Evolutionary conservation across 2,329 filamentous ascomycete species (phyloP).

Genomic region (Trichoderma hamatum): DNA sequence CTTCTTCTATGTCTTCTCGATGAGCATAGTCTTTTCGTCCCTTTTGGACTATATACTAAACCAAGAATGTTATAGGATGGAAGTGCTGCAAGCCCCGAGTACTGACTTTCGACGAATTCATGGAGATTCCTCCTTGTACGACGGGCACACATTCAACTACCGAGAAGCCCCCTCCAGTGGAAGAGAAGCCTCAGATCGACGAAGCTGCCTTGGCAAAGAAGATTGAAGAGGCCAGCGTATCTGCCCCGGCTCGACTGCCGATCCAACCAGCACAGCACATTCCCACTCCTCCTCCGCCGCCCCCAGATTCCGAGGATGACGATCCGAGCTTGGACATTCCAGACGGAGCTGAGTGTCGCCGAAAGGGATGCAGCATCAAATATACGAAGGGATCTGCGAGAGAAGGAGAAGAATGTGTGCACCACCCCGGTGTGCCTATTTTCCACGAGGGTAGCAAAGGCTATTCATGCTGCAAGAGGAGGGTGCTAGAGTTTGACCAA

Average conservation of each 20-base stretch:
- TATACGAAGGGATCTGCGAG: constrained; percentile 65
- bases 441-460: constrained; percentile 99
- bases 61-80: constrained; percentile 69
- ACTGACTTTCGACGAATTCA: constrained; percentile 97
- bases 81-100: constrained; percentile 98
- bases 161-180: constrained; percentile 66
- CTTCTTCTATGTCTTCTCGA: neutral
- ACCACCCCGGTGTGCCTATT: constrained; percentile 87
- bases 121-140: constrained; percentile 88
- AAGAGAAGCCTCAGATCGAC: constrained; percentile 57
- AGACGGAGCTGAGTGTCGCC: constrained; percentile 73
- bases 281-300: constrained; percentile 59
- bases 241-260: constrained; percentile 46
- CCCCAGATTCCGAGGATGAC: constrained; percentile 83
- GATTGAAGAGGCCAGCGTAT: constrained; percentile 53
- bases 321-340: constrained; percentile 75
- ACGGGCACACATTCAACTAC: constrained; percentile 89
- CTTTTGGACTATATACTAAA: neutral
- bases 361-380: constrained; percentile 70
- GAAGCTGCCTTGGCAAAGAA: constrained; percentile 48
- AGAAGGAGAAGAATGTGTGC: constrained; percentile 76
- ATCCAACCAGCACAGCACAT: constrained; percentile 51
- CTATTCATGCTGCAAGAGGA: constrained; percentile 93
- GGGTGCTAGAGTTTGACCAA: constrained; percentile 95
- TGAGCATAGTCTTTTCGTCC: neutral